Percentiles rank a stretch among this genome's conserved stretches.
Evolutionary conservation across 208 protist species (phyloP).

Genomic region (Endotrypanum monterogeii): DNA sequence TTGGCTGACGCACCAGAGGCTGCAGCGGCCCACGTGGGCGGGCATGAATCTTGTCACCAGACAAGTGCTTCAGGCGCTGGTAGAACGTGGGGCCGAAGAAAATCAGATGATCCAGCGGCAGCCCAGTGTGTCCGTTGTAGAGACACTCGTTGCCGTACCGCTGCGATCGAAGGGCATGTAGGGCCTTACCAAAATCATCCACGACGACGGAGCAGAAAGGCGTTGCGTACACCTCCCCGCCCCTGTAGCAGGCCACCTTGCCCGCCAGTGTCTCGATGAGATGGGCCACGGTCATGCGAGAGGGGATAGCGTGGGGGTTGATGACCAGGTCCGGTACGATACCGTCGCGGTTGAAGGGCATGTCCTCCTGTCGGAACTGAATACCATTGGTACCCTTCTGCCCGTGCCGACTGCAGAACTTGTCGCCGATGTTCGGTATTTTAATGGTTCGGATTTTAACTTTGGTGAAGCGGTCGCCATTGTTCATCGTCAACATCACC

Average conservation of each 20-base stretch:
- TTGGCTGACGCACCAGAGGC: constrained; percentile 99
- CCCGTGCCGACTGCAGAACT: constrained; percentile 99
- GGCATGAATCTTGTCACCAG: constrained; percentile 99
- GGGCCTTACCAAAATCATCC: constrained; percentile 89
- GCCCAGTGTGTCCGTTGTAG: constrained; percentile 97
- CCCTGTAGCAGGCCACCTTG: constrained; percentile 97
- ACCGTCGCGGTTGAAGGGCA: constrained; percentile 98
- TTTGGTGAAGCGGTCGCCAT: constrained; percentile 92
- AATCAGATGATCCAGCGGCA: constrained; percentile 96
- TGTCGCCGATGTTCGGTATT: constrained; percentile 99
- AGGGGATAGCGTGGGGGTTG: constrained; percentile 99
- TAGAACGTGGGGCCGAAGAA: constrained; percentile 99
- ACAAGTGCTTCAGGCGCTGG: constrained; percentile 99
- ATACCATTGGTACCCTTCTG: constrained; percentile 99
- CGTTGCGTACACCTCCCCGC: constrained; percentile 92
- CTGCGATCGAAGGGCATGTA: constrained; percentile 94
- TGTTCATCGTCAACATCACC: constrained; percentile 94
- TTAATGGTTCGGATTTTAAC: constrained; percentile 94
- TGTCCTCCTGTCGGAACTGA: constrained; percentile 97
- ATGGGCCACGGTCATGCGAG: constrained; percentile 99
- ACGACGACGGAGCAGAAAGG: constrained; percentile 96
- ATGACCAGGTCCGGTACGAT: constrained; percentile 99
- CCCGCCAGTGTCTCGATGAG: constrained; percentile 94
- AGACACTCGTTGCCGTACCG: constrained; percentile 98
- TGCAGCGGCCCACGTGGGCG: constrained; percentile 92